Percentiles rank a stretch among this genome's conserved stretches.
These are phyloP conservation scores for Neurospora sp. DNA, from an alignment of 2,329 filamentous ascomycete genomes.

Conservation along the genomic window DNA sequence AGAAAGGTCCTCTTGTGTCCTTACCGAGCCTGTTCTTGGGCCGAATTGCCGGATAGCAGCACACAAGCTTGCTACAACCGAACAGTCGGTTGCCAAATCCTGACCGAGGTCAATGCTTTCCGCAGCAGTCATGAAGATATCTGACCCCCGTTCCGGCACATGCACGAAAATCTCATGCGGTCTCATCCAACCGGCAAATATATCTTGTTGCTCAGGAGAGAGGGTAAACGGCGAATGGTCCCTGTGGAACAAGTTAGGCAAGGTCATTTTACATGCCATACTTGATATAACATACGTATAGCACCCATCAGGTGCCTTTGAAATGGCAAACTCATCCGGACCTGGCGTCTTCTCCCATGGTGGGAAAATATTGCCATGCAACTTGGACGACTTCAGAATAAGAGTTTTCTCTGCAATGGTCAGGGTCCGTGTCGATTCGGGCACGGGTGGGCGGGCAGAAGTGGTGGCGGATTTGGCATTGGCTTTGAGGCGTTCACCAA, in stretches of 20 bases:
- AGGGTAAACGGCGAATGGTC: constrained; percentile 62
- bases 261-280: background rate
- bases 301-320: constrained; percentile 28
- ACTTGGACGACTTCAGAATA: constrained; percentile 62
- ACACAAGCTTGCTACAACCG: constrained; percentile 90
- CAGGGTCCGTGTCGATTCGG: constrained; percentile 40
- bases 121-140: constrained; percentile 26
- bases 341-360: constrained; percentile 65
- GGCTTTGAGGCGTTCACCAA: constrained; percentile 67
- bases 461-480: constrained; percentile 9
- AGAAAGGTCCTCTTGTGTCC: constrained; percentile 8
- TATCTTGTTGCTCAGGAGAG: constrained; percentile 61
- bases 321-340: constrained; percentile 49
- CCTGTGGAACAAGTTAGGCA: constrained; percentile 31
- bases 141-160: constrained; percentile 1
- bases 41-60: constrained; percentile 63
- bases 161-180: constrained; percentile 54
- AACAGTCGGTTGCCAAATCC: constrained; percentile 92
- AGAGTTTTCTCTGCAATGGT: constrained; percentile 67
- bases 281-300: background rate
- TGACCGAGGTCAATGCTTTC: constrained; percentile 75
- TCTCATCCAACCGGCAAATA: constrained; percentile 78
- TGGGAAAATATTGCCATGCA: constrained; percentile 76
- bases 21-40: constrained; percentile 58
- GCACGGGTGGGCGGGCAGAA: constrained; percentile 11